phyloP scores from a whole-genome alignment of 163 green algal genomes.

The Volvox carteri region DNA sequence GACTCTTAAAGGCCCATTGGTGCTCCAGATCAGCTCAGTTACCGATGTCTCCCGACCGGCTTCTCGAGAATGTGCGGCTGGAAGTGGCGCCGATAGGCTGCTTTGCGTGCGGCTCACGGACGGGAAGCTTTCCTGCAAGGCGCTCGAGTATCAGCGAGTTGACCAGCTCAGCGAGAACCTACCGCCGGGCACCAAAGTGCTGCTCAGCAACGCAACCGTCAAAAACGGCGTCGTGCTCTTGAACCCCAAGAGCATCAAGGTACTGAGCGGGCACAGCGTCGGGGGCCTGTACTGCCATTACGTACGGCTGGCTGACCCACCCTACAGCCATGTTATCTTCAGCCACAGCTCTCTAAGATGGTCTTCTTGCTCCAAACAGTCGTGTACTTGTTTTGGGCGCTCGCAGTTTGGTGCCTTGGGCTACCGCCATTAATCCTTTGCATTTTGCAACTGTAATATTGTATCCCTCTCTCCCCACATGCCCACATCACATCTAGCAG shows the following conservation, averaged over 20 bases:
- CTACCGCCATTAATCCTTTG: no score
- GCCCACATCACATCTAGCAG: no score
- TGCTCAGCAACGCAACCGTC: constrained; percentile 52
- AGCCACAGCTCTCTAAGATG: no score
- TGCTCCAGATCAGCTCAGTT: constrained; percentile 50
- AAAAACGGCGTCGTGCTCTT: constrained; percentile 67
- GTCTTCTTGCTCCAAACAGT: no score
- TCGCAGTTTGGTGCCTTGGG: no score
- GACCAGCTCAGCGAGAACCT: constrained; percentile 55
- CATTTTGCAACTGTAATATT: no score
- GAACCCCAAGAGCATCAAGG: constrained; percentile 60
- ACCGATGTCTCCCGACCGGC: constrained; percentile 12
- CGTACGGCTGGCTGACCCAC: no score
- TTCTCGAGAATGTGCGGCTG: background rate
- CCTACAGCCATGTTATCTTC: no score
- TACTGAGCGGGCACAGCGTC: constrained; percentile 16
- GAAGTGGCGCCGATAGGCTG: constrained; percentile 46
- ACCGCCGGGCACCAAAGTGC: constrained; percentile 68
- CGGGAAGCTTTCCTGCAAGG: constrained; percentile 60
- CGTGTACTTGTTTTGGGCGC: no score
- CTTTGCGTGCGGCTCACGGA: constrained; percentile 72
- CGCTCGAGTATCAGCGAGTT: constrained; percentile 43
- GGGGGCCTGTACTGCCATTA: no score
- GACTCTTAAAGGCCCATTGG: constrained; percentile 36
- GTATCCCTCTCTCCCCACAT: no score